These are phyloP conservation scores for Epichloe brachyelytri DNA, from an alignment of 2,329 filamentous ascomycete genomes.

Conservation along the genomic window DNA sequence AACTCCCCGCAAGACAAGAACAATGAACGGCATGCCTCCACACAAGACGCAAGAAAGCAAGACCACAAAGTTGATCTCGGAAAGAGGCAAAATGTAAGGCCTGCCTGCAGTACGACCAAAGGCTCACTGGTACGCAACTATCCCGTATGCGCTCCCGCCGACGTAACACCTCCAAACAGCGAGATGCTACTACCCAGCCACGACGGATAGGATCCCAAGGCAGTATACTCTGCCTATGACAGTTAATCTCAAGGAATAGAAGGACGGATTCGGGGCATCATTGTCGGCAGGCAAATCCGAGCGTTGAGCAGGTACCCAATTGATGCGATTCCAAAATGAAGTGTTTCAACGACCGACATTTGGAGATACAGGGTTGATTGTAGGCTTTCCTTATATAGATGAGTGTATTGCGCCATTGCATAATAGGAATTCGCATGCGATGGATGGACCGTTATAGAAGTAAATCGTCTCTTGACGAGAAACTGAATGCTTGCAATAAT, in stretches of 20 bases:
- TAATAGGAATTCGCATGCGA: too few species aligned
- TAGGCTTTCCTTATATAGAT: too few species aligned
- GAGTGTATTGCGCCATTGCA: too few species aligned
- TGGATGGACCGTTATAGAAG: too few species aligned
- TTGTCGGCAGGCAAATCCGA: slow-evolving; percentile 27
- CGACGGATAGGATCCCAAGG: slow-evolving; percentile 22
- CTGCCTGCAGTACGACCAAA: slow-evolving; percentile 22
- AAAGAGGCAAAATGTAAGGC: slow-evolving; percentile 18
- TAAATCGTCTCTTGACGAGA: too few species aligned
- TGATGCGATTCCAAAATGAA: slow-evolving; percentile 18
- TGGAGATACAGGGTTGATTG: too few species aligned
- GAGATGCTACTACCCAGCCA: slow-evolving; percentile 30
- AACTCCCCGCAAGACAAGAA: not conserved
- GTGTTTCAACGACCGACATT: slow-evolving; percentile 13
- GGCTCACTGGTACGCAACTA: slow-evolving; percentile 19
- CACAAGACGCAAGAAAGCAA: slow-evolving; percentile 11
- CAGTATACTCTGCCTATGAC: slow-evolving; percentile 22
- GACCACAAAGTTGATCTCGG: slow-evolving; percentile 12
- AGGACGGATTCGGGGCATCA: slow-evolving; percentile 25
- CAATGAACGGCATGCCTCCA: slow-evolving; percentile 14
- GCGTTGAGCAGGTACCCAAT: slow-evolving; percentile 22
- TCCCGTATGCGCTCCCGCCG: slow-evolving; percentile 28
- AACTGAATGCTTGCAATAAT: too few species aligned
- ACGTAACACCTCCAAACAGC: slow-evolving; percentile 22
- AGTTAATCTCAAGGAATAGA: slow-evolving; percentile 21